phyloP scores from a whole-genome alignment of 768 basidiomycete genomes.

The Sporobolomyces pararoseus region DNA sequence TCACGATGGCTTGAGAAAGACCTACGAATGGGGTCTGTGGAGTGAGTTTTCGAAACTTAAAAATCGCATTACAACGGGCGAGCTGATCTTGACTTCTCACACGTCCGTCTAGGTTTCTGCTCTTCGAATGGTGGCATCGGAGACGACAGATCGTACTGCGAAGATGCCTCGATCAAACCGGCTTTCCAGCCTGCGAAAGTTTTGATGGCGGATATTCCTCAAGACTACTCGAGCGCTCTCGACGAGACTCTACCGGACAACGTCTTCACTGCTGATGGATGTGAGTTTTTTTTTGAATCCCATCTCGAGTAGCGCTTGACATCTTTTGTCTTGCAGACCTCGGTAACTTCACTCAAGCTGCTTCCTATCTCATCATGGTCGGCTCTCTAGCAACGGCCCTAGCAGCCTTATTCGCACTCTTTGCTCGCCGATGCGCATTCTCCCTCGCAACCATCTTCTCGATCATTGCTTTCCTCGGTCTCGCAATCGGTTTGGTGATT shows the following conservation, averaged over 20 bases:
- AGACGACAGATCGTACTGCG: constrained; percentile 28
- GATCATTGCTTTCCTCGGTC: constrained; percentile 20
- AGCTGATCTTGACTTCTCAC: too few species aligned
- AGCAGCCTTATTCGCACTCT: constrained; percentile 22
- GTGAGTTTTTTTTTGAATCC: too few species aligned
- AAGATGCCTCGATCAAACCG: constrained; percentile 8
- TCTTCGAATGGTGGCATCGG: constrained; percentile 29
- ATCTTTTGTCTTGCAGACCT: constrained; percentile 15
- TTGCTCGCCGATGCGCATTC: constrained; percentile 24
- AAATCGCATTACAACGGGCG: too few species aligned
- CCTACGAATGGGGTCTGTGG: constrained; percentile 35
- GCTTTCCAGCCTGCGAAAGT: constrained; percentile 27
- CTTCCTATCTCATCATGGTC: constrained; percentile 15
- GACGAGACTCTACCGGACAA: constrained; percentile 15
- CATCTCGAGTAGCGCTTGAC: too few species aligned
- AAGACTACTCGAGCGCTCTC: constrained; percentile 14
- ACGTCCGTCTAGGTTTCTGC: constrained; percentile 19
- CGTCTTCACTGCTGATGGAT: constrained; percentile 26
- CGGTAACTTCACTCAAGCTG: neutral
- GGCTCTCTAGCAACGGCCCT: constrained; percentile 16
- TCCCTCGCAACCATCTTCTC: constrained; percentile 17
- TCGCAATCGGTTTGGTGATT: constrained; percentile 25
- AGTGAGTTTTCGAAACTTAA: constrained; percentile 30
- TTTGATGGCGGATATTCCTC: constrained; percentile 18
- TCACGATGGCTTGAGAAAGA: constrained; percentile 19